Percentiles rank a stretch among this genome's conserved stretches.
phyloP scores from a whole-genome alignment of 768 basidiomycete genomes.

The Panellus pusillus region DNA sequence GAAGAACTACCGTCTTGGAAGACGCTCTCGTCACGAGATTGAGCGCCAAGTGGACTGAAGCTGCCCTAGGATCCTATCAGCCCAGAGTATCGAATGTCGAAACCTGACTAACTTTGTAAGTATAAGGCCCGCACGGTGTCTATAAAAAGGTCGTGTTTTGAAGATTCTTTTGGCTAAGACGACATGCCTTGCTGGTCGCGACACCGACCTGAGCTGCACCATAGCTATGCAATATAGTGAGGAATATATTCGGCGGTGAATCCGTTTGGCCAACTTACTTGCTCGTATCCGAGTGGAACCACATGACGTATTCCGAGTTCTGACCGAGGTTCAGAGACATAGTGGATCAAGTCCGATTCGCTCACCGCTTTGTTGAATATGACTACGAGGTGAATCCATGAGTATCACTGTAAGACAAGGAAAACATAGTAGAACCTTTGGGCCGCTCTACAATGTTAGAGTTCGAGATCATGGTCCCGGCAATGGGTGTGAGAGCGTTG shows the following conservation, averaged over 20 bases:
- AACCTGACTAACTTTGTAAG: conserved; percentile 34
- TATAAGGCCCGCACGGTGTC: conserved; percentile 61
- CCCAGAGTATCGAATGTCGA: too few species aligned
- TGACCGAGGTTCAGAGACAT: conserved; percentile 21
- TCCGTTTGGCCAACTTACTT: conserved; percentile 37
- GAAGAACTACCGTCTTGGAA: conserved; percentile 49
- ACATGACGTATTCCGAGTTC: conserved; percentile 68
- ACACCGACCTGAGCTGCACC: conserved; percentile 65
- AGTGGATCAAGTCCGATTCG: not conserved
- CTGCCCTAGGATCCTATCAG: conserved; percentile 29
- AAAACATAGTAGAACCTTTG: conserved; percentile 41
- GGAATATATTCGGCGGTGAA: not conserved
- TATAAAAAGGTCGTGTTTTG: conserved; percentile 27
- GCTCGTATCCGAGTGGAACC: conserved; percentile 67
- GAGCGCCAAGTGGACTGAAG: conserved; percentile 56
- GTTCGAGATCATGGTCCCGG: conserved; percentile 55
- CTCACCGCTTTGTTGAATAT: conserved; percentile 52
- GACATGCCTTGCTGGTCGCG: conserved; percentile 36
- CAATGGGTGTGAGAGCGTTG: conserved; percentile 55
- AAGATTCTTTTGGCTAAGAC: too few species aligned
- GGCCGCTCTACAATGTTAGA: conserved; percentile 62
- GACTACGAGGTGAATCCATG: conserved; percentile 32
- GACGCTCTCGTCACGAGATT: conserved; percentile 60
- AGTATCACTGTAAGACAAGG: not conserved
- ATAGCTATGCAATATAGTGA: conserved; percentile 39